These are phyloP conservation scores for Arachis monticola DNA, from an alignment of 331 rosid genomes.

Conservation along the genomic window DNA sequence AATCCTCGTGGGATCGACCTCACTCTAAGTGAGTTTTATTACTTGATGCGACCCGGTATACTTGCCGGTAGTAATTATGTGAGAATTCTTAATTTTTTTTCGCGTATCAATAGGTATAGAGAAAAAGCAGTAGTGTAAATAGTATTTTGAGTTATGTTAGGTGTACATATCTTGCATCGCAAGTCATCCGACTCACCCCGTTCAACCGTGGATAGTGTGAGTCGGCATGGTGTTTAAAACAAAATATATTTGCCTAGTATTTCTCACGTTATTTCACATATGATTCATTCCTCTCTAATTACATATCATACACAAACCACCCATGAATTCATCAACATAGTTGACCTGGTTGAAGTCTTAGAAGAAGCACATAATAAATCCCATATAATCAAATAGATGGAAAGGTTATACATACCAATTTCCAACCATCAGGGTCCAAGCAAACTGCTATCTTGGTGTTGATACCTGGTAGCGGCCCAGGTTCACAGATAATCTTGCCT, in stretches of 20 bases:
- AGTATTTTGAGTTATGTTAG: not conserved
- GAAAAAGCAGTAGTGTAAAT: not conserved
- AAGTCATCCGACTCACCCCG: too few species aligned
- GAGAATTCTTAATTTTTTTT: too few species aligned
- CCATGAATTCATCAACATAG: constrained; percentile 2
- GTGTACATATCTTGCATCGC: too few species aligned
- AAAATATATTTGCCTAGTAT: too few species aligned
- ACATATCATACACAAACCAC: not conserved
- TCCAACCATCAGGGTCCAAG: constrained; percentile 98
- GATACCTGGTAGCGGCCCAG: constrained; percentile 93
- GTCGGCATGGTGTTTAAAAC: too few species aligned
- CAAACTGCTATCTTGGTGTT: constrained; percentile 92
- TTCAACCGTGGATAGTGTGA: too few species aligned
- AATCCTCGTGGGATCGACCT: too few species aligned
- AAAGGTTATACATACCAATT: constrained; percentile 60
- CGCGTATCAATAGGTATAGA: too few species aligned
- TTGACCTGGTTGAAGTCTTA: constrained; percentile 4
- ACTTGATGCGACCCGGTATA: too few species aligned
- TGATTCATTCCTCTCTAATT: not conserved
- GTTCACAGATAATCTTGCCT: constrained; percentile 86
- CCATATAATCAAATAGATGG: constrained; percentile 20
- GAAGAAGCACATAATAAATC: constrained; percentile 16
- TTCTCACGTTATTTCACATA: too few species aligned
- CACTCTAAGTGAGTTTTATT: too few species aligned
- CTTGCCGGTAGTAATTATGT: too few species aligned